These are phyloP conservation scores for Phytophthora pluvialis DNA, from an alignment of 352 stramenopile genomes.

Conservation along the genomic window DNA sequence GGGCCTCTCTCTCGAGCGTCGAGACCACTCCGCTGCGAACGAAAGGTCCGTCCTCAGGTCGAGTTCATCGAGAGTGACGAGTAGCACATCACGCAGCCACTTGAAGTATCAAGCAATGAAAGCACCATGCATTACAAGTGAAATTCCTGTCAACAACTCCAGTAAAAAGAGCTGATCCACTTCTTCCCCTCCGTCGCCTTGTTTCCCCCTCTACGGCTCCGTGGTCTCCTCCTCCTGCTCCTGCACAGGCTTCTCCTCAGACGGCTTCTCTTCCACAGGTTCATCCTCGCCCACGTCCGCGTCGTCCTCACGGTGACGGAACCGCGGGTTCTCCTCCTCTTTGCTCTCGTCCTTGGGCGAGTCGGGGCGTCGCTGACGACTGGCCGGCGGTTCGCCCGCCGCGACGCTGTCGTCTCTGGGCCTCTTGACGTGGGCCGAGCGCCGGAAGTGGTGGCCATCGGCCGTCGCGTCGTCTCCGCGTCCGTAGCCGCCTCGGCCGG, in stretches of 20 bases:
- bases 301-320: constrained; percentile 34
- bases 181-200: neutral
- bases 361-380: constrained; percentile 29
- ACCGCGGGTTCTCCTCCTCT: constrained; percentile 40
- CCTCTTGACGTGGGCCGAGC: constrained; percentile 60
- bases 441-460: constrained; percentile 77
- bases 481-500: constrained; percentile 79
- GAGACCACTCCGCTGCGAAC: constrained; percentile 19
- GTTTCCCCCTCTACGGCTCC: constrained; percentile 10
- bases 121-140: constrained; percentile 4
- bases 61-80: too few relatives aligned
- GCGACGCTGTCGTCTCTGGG: constrained; percentile 56
- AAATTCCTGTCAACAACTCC: neutral
- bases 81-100: too few relatives aligned
- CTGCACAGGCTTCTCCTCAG: constrained; percentile 8
- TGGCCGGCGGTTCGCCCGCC: constrained; percentile 46
- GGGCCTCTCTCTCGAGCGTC: constrained; percentile 1
- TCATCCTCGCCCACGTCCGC: constrained; percentile 30
- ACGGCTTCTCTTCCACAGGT: constrained; percentile 15
- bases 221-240: constrained; percentile 20
- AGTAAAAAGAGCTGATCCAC: neutral
- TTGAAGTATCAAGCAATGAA: too few relatives aligned
- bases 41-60: constrained; percentile 12
- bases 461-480: constrained; percentile 60
- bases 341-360: constrained; percentile 26